Evolutionary conservation across 352 stramenopile species (phyloP).

Genomic region (Poterioochromonas sp.): DNA sequence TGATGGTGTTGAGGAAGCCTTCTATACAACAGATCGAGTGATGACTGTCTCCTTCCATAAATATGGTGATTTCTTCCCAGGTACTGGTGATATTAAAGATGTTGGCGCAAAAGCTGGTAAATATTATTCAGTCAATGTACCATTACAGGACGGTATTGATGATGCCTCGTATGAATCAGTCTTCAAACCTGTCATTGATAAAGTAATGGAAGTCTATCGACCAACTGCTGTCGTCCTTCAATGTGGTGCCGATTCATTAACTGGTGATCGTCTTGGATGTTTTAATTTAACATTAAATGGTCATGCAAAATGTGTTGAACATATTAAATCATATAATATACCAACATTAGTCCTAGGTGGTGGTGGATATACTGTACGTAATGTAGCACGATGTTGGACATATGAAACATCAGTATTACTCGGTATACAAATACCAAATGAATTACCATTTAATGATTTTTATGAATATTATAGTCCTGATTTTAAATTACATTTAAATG

Average conservation of each 20-base stretch:
- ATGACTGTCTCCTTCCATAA: conserved; percentile 99
- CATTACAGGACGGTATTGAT: conserved; percentile 86
- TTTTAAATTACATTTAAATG: conserved; percentile 89
- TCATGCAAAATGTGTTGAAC: conserved; percentile 68
- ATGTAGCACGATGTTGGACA: conserved; percentile 83
- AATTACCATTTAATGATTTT: conserved; percentile 99
- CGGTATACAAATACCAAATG: conserved; percentile 63
- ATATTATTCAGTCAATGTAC: conserved; percentile 92
- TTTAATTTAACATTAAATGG: conserved; percentile 91
- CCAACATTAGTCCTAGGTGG: conserved; percentile 67
- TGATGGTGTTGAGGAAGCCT: conserved; percentile 94
- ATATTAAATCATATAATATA: conserved; percentile 63
- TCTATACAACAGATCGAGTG: conserved; percentile 92
- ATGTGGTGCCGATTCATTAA: conserved; percentile 92
- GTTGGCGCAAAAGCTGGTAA: conserved; percentile 82
- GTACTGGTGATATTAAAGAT: conserved; percentile 77
- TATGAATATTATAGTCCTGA: conserved; percentile 98
- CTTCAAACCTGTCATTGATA: conserved; percentile 90
- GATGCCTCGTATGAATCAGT: conserved; percentile 86
- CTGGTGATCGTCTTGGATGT: conserved; percentile 87
- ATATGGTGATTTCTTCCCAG: conserved; percentile 97
- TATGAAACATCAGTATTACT: conserved; percentile 92
- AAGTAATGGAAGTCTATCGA: conserved; percentile 72
- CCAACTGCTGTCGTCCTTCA: conserved; percentile 87
- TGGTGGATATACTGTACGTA: conserved; percentile 76